Conservation (phyloP, 1,139 yeast species). For the Kurtzmaniella quercitrusa region DNA sequence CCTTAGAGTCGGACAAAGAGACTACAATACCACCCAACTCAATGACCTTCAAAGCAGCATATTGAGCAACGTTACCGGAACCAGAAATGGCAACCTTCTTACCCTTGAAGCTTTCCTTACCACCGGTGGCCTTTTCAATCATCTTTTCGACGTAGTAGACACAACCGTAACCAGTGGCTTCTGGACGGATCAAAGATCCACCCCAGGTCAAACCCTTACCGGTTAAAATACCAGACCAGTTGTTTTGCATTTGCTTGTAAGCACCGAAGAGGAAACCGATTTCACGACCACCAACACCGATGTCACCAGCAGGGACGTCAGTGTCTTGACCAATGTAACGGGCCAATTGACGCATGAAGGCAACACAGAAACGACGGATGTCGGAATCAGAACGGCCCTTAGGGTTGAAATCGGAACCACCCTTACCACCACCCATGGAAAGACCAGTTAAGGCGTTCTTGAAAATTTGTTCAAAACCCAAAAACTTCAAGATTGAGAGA, state of each 20-base stretch:
- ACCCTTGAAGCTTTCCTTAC: conserved; percentile 85
- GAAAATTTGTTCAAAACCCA: conserved; percentile 98
- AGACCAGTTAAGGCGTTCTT: conserved; percentile 97
- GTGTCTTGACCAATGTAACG: conserved; percentile 96
- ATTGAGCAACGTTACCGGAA: conserved; percentile 98
- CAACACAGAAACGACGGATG: conserved; percentile 93
- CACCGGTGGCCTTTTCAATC: conserved; percentile 89
- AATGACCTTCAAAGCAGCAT: conserved; percentile 94
- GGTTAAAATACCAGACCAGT: conserved; percentile 95
- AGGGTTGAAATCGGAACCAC: conserved; percentile 98
- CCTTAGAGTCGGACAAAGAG: conserved; percentile 92
- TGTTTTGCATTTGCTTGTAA: conserved; percentile 86
- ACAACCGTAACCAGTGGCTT: conserved; percentile 98
- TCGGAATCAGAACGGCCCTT: conserved; percentile 90
- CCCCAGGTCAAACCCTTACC: conserved; percentile 99
- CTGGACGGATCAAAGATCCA: conserved; percentile 98
- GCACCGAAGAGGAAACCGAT: conserved; percentile 95
- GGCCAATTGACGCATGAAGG: conserved; percentile 93
- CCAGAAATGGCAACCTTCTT: conserved; percentile 96
- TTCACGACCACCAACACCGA: conserved; percentile 92
- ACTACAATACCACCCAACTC: conserved; percentile 96
- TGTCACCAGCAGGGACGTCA: conserved; percentile 98
- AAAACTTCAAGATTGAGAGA: conserved; percentile 88
- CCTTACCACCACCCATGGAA: conserved; percentile 99
- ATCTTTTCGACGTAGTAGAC: conserved; percentile 96